Base-by-base conservation (phyloP, 768 basidiomycete species). In the Mrakia frigida region DNA sequence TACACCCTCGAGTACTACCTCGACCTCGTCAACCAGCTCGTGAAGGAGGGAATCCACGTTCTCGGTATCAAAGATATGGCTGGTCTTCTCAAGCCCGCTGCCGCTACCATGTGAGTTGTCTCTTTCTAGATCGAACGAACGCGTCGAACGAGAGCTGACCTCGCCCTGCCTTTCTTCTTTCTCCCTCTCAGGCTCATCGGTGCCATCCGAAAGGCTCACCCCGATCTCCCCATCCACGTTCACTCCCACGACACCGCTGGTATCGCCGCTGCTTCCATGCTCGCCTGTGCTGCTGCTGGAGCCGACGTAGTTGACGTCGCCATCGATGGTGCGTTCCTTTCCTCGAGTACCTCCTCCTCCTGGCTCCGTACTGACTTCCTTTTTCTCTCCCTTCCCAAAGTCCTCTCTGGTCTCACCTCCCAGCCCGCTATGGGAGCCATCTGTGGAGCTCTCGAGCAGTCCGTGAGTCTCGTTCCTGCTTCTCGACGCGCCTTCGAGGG, bases 161-260 rank as follows among this genome's bases (percentile, higher is more conserved):
- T 46, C 21, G 37, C 35, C 18, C 43, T 46, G 14, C 11, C 68
- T 39, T 50, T 2, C 41, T 41, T 28, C 69, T 35, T n/a, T n/a
- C 41, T 52, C 61, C n/a, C 76, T 78, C 28, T 2, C 63, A 94
- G 93, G 65, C 90, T 99, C 79, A 90, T 99, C 82, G 91, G 93
- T 79, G 91, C 94, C 18, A 96, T 99, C 84, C 89, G 97, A 82
- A 89, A 92, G 86, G 94, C 93, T 80, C 91, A 98, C 84, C 97
- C 97, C 56, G 94, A 97, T 82, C 88, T 99, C 74, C 95, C 97
- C 41, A 98, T 99, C 83, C 97, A 99, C 83, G 96, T 99, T 52
- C 97, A 99, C 86, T 98, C 97, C 18, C 97, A 99, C 84, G 97
- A 99, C 84, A 99, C 97, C 39, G 97, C 97, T 71, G 97, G 97